Base-by-base conservation (phyloP, 2,329 filamentous ascomycete species). In the Cucurbitaria berberidis region DNA sequence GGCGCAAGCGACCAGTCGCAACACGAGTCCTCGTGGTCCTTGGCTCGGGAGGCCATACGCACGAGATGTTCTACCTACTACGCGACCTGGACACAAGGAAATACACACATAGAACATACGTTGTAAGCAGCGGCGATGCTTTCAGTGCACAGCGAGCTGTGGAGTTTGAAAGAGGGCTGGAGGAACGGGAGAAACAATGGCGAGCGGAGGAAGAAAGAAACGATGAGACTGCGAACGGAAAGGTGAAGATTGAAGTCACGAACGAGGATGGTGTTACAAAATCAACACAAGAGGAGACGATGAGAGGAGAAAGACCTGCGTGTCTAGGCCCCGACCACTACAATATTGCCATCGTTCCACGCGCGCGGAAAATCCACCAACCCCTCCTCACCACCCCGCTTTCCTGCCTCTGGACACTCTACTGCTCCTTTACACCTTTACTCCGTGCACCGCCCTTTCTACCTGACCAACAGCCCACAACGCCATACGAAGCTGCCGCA, bases 41-140 rank as follows among this genome's bases (percentile, higher is more conserved):
- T 21, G 95, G 95, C 46, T 96, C 90, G 2, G 95, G 95, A 27
- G 95, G 95, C 0, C 95, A 99, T 76, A 97, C 95, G 0, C 88
- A 91, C 42, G 95, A 99, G 76, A 96, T 99, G 89, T 82, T 96
- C 58, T 86, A 89, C 68, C 89, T 97, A 79, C 85, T 99, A 64
- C 78, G 81, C 62, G 84, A 82, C 61, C 76, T 87, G 1, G 70
- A 78, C 49, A 74, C 76, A 46, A 45, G 53, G 7, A 73, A 74
- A 45, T 80, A 76, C 70, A 80, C 77, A 5, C 87, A 90, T 65
- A 85, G 95, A 22, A 93, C 91, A 24, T 99, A 96, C 74, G 78
- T 96, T 19, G 82, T 96, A 48, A 89, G 88, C 59, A 86, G 84
- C 1, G 92, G 89, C 0, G 95, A 99, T 69, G 75, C 72, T 8